Percentiles rank a stretch among this genome's conserved stretches.
phyloP scores from a whole-genome alignment of 2,329 filamentous ascomycete species.

The Pestalotiopsis sp. region DNA sequence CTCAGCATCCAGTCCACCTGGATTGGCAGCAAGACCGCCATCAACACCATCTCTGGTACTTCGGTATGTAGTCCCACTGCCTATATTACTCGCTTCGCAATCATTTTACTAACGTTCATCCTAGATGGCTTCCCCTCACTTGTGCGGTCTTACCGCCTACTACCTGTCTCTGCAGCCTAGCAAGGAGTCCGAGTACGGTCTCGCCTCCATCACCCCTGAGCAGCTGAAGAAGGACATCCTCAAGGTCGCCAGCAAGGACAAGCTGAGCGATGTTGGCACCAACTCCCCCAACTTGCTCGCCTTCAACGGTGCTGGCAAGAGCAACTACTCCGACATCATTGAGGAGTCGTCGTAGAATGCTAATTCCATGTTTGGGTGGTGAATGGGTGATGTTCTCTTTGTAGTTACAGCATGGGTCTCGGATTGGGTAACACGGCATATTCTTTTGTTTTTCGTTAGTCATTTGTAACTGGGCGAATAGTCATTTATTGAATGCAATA shows the following conservation, averaged over 20 bases:
- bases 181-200: slow-evolving; percentile 86
- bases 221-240: slow-evolving; percentile 92
- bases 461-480: slow-evolving; percentile 1
- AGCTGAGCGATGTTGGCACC: slow-evolving; percentile 78
- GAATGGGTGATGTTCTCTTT: background rate
- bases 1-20: slow-evolving; percentile 97
- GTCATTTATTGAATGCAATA: background rate
- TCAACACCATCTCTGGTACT: slow-evolving; percentile 99
- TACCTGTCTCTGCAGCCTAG: slow-evolving; percentile 94
- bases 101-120: background rate
- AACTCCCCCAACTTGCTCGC: slow-evolving; percentile 94
- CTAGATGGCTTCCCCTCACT: slow-evolving; percentile 92
- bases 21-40: slow-evolving; percentile 94
- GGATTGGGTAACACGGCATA: slow-evolving; percentile 3
- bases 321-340: slow-evolving; percentile 87
- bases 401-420: slow-evolving; percentile 6
- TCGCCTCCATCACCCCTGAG: slow-evolving; percentile 87
- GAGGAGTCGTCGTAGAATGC: slow-evolving; percentile 1
- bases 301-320: slow-evolving; percentile 96
- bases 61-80: slow-evolving; percentile 46
- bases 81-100: background rate
- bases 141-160: slow-evolving; percentile 95
- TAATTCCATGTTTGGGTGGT: slow-evolving; percentile 32
- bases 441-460: slow-evolving; percentile 6
- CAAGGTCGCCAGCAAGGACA: slow-evolving; percentile 76